These are phyloP conservation scores for Aureobasidium musti DNA, from an alignment of 2,329 filamentous ascomycete genomes.

Conservation along the genomic window DNA sequence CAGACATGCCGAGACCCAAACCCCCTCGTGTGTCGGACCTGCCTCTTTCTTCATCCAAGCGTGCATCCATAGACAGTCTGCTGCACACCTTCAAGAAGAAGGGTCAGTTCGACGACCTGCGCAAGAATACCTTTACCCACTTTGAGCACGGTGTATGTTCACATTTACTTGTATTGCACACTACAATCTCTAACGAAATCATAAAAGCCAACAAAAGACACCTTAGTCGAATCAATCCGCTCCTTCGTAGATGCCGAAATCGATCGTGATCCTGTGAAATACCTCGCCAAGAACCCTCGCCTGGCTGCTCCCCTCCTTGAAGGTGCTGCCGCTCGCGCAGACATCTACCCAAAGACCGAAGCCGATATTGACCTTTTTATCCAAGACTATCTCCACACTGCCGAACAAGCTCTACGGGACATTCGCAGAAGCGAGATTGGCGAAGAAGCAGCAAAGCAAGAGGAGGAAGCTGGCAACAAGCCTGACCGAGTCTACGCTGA, in stretches of 20 bases:
- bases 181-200: background rate
- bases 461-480: conserved; percentile 66
- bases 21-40: conserved; percentile 75
- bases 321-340: conserved; percentile 73
- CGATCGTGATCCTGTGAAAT: conserved; percentile 66
- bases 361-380: conserved; percentile 68
- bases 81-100: conserved; percentile 85
- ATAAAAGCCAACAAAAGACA: conserved; percentile 66
- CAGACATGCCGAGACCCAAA: conserved; percentile 46
- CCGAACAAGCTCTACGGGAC: conserved; percentile 69
- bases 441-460: conserved; percentile 65
- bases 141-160: conserved; percentile 67
- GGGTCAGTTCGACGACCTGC: conserved; percentile 75
- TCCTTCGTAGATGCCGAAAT: conserved; percentile 70
- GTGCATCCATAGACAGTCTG: conserved; percentile 71
- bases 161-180: background rate
- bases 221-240: conserved; percentile 44
- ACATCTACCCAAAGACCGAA: conserved; percentile 72
- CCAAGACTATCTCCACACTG: conserved; percentile 62
- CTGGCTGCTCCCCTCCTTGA: conserved; percentile 76
- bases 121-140: conserved; percentile 75
- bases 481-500: conserved; percentile 72
- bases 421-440: conserved; percentile 69
- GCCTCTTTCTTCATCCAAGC: conserved; percentile 70
- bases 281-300: conserved; percentile 71